Conservation (phyloP, 2,329 filamentous ascomycete species). For the Pestalotiopsis sp. region DNA sequence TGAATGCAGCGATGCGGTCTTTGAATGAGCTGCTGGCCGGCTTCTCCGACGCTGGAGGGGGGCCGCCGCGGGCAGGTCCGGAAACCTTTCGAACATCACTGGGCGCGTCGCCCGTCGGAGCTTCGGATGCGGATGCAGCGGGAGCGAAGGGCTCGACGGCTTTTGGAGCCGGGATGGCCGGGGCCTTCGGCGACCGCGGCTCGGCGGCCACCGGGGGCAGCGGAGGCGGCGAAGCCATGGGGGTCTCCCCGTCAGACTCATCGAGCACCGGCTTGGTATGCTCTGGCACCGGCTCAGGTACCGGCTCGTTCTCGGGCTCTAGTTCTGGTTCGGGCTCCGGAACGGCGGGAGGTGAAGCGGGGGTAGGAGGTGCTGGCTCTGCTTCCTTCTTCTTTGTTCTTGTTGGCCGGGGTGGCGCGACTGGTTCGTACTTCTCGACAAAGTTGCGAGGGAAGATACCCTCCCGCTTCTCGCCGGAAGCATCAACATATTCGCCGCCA, state of each 20-base stretch:
- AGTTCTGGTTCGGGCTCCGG: constrained; percentile 38
- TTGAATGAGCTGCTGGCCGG: constrained; percentile 79
- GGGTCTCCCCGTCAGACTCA: constrained; percentile 34
- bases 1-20: constrained; percentile 96
- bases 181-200: constrained; percentile 31
- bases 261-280: constrained; percentile 24
- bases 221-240: constrained; percentile 29
- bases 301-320: constrained; percentile 31
- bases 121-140: constrained; percentile 32
- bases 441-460: constrained; percentile 97
- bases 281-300: constrained; percentile 24
- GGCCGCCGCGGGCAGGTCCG: constrained; percentile 50
- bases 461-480: constrained; percentile 72
- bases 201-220: constrained; percentile 22
- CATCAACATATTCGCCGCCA: constrained; percentile 82
- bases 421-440: constrained; percentile 93
- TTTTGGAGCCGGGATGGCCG: constrained; percentile 33
- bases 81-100: constrained; percentile 41
- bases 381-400: constrained; percentile 73
- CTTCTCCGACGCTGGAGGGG: constrained; percentile 74
- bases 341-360: constrained; percentile 38
- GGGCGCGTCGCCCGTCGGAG: constrained; percentile 33
- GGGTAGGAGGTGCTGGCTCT: constrained; percentile 32
- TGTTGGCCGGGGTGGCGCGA: constrained; percentile 82
- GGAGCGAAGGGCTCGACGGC: constrained; percentile 40